Base-by-base conservation (phyloP, 2,329 filamentous ascomycete genomes). In the Dichotomopilus funicola region DNA sequence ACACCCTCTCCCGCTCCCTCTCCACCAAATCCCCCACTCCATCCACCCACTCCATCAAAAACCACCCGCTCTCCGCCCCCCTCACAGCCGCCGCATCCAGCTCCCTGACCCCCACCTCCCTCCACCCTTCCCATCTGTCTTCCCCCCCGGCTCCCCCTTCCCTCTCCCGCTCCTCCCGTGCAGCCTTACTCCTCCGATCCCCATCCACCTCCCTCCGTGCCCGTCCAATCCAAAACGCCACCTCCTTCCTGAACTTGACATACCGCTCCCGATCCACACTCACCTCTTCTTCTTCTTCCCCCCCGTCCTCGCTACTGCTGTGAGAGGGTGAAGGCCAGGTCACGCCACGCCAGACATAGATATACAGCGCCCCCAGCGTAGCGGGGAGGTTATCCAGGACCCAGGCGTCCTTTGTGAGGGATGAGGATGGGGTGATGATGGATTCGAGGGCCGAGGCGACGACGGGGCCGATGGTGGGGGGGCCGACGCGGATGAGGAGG, bases 401-500 rank as follows among this genome's bases (percentile, higher is more conserved):
- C 79, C 78, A 78, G 54, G 73, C 70, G 60, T 83, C 74, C 55
- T 75, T 67, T 51, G 74, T 74, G 40, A 68, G 70, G 33, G 65
- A 67, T n/a, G 77, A 76, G 10, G 69, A 68, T 0, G 75, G 74
- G 1, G 69, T 67, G 9, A 76, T 63, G 49, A 82, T 77, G 13
- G 74, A 71, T 74, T 87, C 86, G 51, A 91, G 78, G 1, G 88
- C 90, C 0, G 88, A 86, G 49, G 89, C 81, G 0, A 95, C 79
- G 53, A 90, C 88, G 0, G 87, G 87, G 0, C 82, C 82, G 3
- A 91, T 78, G 4, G 75, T 76, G 6, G 80, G 77, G 0, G 83
- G 81, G 1, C 77, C 75, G 8, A 89, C 76, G 31, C 79, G 77
- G 41, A 77, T 78, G 67, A 87, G 86, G 9, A 95, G 70, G 56